Conservation (phyloP, 495 filamentous ascomycete species). For the Aspergillus sparsus region DNA sequence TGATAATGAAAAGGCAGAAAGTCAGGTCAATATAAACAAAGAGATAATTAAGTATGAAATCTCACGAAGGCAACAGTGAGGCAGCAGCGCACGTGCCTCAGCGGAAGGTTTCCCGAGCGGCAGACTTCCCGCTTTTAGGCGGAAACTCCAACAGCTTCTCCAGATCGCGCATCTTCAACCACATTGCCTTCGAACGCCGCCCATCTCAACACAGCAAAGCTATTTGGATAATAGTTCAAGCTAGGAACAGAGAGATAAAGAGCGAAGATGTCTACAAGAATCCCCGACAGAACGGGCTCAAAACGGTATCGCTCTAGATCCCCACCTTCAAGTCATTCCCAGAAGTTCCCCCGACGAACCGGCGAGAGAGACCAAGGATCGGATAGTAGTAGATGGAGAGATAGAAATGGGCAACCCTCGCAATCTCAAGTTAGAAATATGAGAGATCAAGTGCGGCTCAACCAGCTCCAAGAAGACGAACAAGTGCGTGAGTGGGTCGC, state of each 20-base stretch:
- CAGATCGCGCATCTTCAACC: constrained; percentile 9
- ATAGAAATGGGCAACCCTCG: constrained; percentile 25
- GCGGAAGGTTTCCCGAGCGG: constrained; percentile 33
- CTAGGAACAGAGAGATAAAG: neutral
- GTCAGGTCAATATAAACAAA: neutral
- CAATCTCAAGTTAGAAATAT: constrained; percentile 39
- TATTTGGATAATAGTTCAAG: neutral
- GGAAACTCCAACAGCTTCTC: constrained; percentile 10
- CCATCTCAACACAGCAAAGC: neutral
- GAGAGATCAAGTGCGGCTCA: constrained; percentile 56
- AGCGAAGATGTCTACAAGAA: constrained; percentile 37
- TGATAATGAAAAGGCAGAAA: neutral
- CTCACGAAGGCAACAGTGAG: constrained; percentile 15
- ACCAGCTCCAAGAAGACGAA: constrained; percentile 69
- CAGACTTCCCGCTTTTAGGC: constrained; percentile 27
- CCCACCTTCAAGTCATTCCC: constrained; percentile 43
- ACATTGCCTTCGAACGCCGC: neutral
- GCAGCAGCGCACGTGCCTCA: constrained; percentile 24
- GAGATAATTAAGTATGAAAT: neutral
- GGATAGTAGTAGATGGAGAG: constrained; percentile 30
- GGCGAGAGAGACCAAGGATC: constrained; percentile 34
- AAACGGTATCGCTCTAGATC: constrained; percentile 48
- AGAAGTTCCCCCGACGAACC: constrained; percentile 39
- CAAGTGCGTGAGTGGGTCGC: constrained; percentile 84
- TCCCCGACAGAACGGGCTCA: constrained; percentile 33